These are phyloP conservation scores for Ilyonectria robusta DNA, from an alignment of 2,329 filamentous ascomycete genomes.

Conservation along the genomic window DNA sequence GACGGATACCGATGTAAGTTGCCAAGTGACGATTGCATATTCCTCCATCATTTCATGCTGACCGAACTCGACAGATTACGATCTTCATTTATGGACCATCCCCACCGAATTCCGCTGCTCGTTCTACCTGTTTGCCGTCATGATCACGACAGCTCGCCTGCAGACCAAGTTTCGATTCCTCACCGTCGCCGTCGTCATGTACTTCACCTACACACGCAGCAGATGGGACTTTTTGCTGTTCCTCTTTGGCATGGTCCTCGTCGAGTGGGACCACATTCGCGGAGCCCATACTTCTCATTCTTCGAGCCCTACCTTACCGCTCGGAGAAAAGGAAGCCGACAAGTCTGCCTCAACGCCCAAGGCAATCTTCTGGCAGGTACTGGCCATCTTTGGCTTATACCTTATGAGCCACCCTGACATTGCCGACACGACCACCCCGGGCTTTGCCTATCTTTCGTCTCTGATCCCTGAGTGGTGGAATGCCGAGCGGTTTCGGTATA, in stretches of 20 bases:
- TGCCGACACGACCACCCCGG: conserved; percentile 63
- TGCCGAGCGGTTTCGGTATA: conserved; percentile 68
- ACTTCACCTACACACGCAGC: conserved; percentile 62
- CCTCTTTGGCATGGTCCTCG: conserved; percentile 67
- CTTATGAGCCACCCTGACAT: conserved; percentile 59
- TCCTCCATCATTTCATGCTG: conserved; percentile 28
- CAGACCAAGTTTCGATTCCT: conserved; percentile 58
- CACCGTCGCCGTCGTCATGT: conserved; percentile 58
- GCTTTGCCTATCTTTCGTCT: conserved; percentile 64
- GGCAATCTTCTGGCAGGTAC: conserved; percentile 54
- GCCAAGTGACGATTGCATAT: conserved; percentile 43
- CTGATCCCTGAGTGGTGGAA: conserved; percentile 65
- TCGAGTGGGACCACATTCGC: conserved; percentile 67
- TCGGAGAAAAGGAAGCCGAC: conserved; percentile 36
- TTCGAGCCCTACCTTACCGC: conserved; percentile 47
- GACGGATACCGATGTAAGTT: no score
- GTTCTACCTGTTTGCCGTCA: conserved; percentile 68
- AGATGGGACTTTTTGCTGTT: conserved; percentile 71
- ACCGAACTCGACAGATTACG: conserved; percentile 56
- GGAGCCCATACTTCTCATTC: conserved; percentile 55
- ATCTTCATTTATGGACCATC: conserved; percentile 75
- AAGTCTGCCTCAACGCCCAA: conserved; percentile 22
- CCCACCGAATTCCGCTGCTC: conserved; percentile 73
- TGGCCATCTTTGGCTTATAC: conserved; percentile 67
- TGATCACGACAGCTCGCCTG: conserved; percentile 65